phyloP scores from a whole-genome alignment of 2,329 filamentous ascomycete species.

The Ophiocordyceps camponoti-floridani region DNA sequence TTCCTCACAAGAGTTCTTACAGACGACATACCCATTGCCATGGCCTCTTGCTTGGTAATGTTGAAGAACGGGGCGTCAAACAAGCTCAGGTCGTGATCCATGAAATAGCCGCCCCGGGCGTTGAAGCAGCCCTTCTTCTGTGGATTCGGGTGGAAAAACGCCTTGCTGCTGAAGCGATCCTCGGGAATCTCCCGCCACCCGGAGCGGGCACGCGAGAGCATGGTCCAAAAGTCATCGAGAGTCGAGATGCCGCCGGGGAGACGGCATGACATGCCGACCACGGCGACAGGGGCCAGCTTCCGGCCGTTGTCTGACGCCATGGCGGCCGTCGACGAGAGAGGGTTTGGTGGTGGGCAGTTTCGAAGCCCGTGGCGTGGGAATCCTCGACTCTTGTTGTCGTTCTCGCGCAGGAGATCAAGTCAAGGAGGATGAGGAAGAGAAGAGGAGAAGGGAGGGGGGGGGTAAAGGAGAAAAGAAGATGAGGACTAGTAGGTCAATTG shows the following conservation, averaged over 20 bases:
- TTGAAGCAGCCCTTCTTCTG: slow-evolving; percentile 22
- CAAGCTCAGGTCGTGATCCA: slow-evolving; percentile 24
- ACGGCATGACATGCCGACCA: slow-evolving; percentile 28
- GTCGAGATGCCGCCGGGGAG: slow-evolving; percentile 23
- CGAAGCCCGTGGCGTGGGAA: no score
- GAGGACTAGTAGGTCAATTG: neutral
- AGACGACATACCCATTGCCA: slow-evolving; percentile 20
- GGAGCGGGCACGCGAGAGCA: slow-evolving; percentile 20
- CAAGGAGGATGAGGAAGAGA: neutral
- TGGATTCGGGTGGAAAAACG: slow-evolving; percentile 23
- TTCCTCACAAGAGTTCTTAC: no score
- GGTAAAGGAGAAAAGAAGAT: neutral
- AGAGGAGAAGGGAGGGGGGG: neutral
- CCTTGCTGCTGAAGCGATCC: slow-evolving; percentile 26
- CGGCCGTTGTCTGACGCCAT: slow-evolving; percentile 2
- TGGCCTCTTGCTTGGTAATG: slow-evolving; percentile 30
- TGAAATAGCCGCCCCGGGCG: slow-evolving; percentile 18
- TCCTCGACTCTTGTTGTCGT: no score
- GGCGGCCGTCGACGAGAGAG: neutral
- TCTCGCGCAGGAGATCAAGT: neutral
- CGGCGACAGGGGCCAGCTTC: slow-evolving; percentile 18
- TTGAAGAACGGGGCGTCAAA: slow-evolving; percentile 36
- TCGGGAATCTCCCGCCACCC: slow-evolving; percentile 24
- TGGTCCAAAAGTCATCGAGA: slow-evolving; percentile 25
- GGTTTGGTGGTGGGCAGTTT: neutral